These are phyloP conservation scores for Stentor coeruleus DNA, from an alignment of 73 alveolate genomes.

Conservation along the genomic window DNA sequence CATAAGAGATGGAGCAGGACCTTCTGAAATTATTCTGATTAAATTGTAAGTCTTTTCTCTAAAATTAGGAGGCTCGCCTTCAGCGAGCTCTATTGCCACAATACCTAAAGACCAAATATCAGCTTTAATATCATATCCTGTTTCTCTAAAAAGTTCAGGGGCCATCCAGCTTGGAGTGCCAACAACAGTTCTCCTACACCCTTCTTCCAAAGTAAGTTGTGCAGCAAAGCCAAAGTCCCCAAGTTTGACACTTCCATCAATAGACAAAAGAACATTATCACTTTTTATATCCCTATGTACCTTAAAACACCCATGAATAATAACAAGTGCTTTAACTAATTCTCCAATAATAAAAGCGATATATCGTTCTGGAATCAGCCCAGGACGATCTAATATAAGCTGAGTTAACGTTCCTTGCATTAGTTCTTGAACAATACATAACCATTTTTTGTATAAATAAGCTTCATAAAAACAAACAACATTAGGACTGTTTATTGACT, in stretches of 20 bases:
- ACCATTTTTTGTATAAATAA: not conserved
- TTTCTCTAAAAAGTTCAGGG: slow-evolving; percentile 74
- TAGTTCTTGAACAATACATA: not conserved
- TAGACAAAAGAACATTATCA: not conserved
- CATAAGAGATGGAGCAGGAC: slow-evolving; percentile 58
- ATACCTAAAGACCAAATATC: slow-evolving; percentile 80
- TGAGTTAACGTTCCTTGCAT: not conserved
- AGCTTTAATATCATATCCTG: slow-evolving; percentile 56
- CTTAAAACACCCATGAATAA: slow-evolving; percentile 64
- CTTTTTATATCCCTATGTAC: slow-evolving; percentile 34
- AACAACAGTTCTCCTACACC: slow-evolving; percentile 62
- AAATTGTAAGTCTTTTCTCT: slow-evolving; percentile 39
- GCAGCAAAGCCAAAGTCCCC: slow-evolving; percentile 90
- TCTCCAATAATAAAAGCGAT: slow-evolving; percentile 38
- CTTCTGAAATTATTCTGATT: slow-evolving; percentile 31
- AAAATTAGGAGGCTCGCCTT: slow-evolving; percentile 70
- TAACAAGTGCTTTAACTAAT: slow-evolving; percentile 46
- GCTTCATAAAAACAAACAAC: not conserved
- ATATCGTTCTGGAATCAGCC: slow-evolving; percentile 26
- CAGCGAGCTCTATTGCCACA: slow-evolving; percentile 60
- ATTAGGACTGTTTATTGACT: not conserved
- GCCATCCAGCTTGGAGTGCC: slow-evolving; percentile 92
- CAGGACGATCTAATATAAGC: not conserved
- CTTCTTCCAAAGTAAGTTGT: slow-evolving; percentile 63
- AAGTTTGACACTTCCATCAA: slow-evolving; percentile 45